A percentile compares a stretch with the other conserved stretches of the same genome.
Evolutionary conservation across 768 basidiomycete species (phyloP).

Genomic region (Crucibulum laeve): DNA sequence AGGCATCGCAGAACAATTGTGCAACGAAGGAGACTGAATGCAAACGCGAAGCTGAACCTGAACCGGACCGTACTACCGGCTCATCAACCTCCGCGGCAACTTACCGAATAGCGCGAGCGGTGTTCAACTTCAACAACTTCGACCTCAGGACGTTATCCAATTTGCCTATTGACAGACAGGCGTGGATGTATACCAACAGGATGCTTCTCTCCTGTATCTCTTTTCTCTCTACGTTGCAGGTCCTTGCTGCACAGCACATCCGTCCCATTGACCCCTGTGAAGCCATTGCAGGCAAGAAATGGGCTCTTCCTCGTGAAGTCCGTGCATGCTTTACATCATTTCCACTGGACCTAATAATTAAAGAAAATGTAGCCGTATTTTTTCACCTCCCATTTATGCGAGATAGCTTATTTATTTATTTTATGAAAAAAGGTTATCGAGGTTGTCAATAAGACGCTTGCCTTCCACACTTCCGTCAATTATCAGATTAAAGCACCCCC

Average conservation of each 20-base stretch:
- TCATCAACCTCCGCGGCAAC: no score
- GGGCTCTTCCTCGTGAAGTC: slow-evolving; percentile 48
- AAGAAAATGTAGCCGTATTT: slow-evolving; percentile 39
- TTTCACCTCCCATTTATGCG: neutral
- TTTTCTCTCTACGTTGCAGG: no score
- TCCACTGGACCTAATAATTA: slow-evolving; percentile 39
- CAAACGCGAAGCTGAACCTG: no score
- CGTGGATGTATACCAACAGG: no score
- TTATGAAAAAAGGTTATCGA: slow-evolving; percentile 40
- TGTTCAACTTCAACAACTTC: no score
- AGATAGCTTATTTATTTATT: neutral
- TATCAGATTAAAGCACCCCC: slow-evolving; percentile 52
- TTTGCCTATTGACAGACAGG: no score
- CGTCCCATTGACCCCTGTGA: slow-evolving; percentile 42
- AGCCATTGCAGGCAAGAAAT: slow-evolving; percentile 47
- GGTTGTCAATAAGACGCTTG: slow-evolving; percentile 51
- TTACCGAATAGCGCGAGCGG: no score
- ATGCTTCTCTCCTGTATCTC: no score
- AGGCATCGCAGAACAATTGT: neutral
- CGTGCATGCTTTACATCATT: slow-evolving; percentile 48
- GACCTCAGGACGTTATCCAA: no score
- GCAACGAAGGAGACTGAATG: no score
- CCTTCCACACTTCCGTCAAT: slow-evolving; percentile 61
- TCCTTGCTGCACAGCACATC: no score
- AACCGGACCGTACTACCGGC: no score